Percentiles rank a stretch among this genome's conserved stretches.
phyloP scores from a whole-genome alignment of 495 filamentous ascomycete genomes.

The Aspergillus conjunctus region DNA sequence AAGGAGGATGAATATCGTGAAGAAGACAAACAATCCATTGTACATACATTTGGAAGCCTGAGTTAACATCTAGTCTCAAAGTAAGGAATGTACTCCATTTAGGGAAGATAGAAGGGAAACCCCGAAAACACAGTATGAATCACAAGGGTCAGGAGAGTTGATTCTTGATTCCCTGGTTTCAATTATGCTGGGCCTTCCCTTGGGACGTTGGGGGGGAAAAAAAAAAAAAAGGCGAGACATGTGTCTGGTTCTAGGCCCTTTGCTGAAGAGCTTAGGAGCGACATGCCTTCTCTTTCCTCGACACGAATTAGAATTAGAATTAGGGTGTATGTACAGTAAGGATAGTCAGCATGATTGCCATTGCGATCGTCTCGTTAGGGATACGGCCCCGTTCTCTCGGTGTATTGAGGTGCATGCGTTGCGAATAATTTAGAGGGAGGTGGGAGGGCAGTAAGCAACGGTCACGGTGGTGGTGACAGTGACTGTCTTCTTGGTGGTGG shows the following conservation, averaged over 20 bases:
- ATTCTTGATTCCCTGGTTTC: neutral
- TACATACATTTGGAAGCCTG: conserved; percentile 10
- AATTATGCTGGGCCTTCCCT: neutral
- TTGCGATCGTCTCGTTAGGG: conserved; percentile 26
- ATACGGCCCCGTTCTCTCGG: neutral
- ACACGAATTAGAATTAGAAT: conserved; percentile 36
- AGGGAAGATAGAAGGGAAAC: conserved; percentile 29
- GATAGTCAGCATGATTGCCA: conserved; percentile 25
- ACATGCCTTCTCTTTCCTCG: conserved; percentile 5
- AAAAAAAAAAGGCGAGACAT: neutral
- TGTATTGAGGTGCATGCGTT: no score
- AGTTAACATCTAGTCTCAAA: conserved; percentile 12
- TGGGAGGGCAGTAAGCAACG: conserved; percentile 34
- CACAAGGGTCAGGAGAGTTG: conserved; percentile 7
- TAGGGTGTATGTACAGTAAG: conserved; percentile 46
- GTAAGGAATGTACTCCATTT: conserved; percentile 45
- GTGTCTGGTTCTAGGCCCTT: neutral
- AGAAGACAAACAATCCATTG: conserved; percentile 3
- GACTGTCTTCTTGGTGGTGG: conserved; percentile 20
- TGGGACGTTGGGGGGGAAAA: conserved; percentile 2
- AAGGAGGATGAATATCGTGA: conserved; percentile 13
- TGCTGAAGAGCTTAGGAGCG: conserved; percentile 3
- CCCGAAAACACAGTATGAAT: conserved; percentile 20
- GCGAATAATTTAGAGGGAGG: conserved; percentile 21
- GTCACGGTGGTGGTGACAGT: conserved; percentile 39